These are phyloP conservation scores for Harrya chromipes DNA, from an alignment of 768 basidiomycete genomes.

Conservation along the genomic window DNA sequence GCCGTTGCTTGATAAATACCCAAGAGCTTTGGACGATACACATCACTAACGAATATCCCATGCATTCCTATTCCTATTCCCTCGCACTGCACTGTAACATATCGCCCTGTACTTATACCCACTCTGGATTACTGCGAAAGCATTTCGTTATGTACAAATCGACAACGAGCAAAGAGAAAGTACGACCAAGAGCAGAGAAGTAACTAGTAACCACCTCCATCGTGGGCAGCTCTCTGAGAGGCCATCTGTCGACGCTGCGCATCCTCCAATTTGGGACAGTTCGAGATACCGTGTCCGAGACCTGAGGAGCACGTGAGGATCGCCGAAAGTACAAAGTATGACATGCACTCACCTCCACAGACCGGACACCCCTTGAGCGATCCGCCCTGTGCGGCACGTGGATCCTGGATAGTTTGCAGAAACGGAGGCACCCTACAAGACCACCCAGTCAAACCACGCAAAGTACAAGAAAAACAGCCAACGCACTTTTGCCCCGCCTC, in stretches of 20 bases:
- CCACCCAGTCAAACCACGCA: not conserved
- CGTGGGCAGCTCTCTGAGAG: constrained; percentile 70
- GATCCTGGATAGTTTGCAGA: constrained; percentile 85
- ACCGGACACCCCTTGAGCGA: constrained; percentile 87
- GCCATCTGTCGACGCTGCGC: constrained; percentile 88
- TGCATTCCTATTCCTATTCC: not conserved
- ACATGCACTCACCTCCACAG: constrained; percentile 70
- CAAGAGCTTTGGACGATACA: too few relatives aligned
- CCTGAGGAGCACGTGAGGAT: constrained; percentile 40
- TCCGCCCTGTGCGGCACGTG: constrained; percentile 75
- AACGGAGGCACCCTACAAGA: constrained; percentile 84
- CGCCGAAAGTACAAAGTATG: not conserved
- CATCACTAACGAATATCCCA: not conserved
- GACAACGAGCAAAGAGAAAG: not conserved
- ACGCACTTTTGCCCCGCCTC: constrained; percentile 96
- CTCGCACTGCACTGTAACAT: constrained; percentile 1
- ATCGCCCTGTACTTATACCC: constrained; percentile 5
- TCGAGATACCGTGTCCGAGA: constrained; percentile 89
- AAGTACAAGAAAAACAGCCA: not conserved
- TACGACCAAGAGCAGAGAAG: not conserved
- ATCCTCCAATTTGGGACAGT: constrained; percentile 97
- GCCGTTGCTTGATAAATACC: too few relatives aligned
- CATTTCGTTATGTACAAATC: constrained; percentile 1
- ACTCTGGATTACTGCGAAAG: not conserved
- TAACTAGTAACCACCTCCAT: constrained; percentile 42